Base-by-base conservation (phyloP, 1,139 yeast genomes). In the Taphrina communis region DNA sequence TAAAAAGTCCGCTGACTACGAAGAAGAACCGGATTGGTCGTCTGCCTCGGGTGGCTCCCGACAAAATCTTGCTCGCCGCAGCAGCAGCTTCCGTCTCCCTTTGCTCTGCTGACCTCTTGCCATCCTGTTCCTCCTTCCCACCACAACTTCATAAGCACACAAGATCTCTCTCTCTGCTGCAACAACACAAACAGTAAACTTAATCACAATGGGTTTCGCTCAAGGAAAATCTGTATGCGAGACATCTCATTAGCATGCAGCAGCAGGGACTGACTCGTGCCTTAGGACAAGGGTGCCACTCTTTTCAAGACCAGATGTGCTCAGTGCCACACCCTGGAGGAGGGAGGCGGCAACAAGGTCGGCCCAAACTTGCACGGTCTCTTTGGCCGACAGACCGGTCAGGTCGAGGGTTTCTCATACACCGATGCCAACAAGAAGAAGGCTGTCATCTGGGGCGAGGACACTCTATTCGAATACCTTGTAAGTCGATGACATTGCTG, bases 381-480 rank as follows among this genome's bases (percentile, higher is more conserved):
- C 76, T 84, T 94, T 74, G 96, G 96, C 79, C 91, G 98, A 86
- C 80, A 84, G 76, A 89, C 98, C 69, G 99, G 99, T 82, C 83
- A 84, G 79, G 97, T 96, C 78, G 88, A 83, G 71, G 99, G 98
- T 75, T 94, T 83, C 88, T 88, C 96, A 70, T 94, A 90, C 88
- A 92, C 98, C 72, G 99, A 94, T 76, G 98, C 99, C 80, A 93
- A 93, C 91, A 90, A 90, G 87, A 89, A 89, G 86, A 92, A 92
- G 85, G 96, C 93, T 79, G 96, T 93, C 74, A 77, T 76, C 72
- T 94, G 99, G 99, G 76, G 79, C 75, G 95, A 88, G 79, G 94
- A 92, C 80, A 86, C 92, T 81, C 86, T 94, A 89, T 86, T 88
- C 77, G 97, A 90, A 81, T 94, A 94, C 88, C 88, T 94, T 65